phyloP scores from a whole-genome alignment of 768 basidiomycete species.

The Crepidotus variabilis region DNA sequence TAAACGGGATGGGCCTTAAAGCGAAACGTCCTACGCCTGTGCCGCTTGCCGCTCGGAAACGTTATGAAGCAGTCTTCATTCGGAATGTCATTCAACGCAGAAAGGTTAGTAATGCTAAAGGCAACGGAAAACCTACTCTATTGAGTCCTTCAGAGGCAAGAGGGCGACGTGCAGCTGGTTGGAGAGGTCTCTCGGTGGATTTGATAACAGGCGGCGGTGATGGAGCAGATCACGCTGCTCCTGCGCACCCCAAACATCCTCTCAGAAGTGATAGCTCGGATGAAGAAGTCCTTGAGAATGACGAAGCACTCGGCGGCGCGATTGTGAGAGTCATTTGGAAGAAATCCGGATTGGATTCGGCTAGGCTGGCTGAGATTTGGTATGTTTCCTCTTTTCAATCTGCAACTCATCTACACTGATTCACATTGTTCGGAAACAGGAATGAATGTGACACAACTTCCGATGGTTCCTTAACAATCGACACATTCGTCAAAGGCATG shows the following conservation, averaged over 20 bases:
- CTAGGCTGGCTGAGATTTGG: conserved; percentile 64
- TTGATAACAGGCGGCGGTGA: conserved; percentile 3
- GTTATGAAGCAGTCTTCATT: conserved; percentile 68
- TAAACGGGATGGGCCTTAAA: conserved; percentile 18
- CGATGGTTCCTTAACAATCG: conserved; percentile 57
- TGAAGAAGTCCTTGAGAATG: conserved; percentile 31
- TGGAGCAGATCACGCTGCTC: background rate
- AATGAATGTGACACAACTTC: conserved; percentile 59
- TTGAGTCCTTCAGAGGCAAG: conserved; percentile 35
- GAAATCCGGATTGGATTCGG: conserved; percentile 50
- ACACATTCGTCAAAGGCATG: conserved; percentile 74
- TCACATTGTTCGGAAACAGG: conserved; percentile 35
- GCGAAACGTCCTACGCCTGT: conserved; percentile 60
- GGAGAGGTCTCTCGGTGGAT: conserved; percentile 44
- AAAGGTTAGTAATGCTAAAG: conserved; percentile 31
- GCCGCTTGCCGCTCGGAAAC: conserved; percentile 55
- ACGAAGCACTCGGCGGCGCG: conserved; percentile 51
- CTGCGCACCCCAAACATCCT: conserved; percentile 9
- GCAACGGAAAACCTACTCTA: conserved; percentile 25
- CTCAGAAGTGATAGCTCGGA: conserved; percentile 20
- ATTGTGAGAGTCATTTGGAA: conserved; percentile 63
- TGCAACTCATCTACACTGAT: background rate
- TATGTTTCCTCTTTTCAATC: conserved; percentile 24
- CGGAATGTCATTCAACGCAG: conserved; percentile 52
- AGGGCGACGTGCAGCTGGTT: conserved; percentile 63